These are phyloP conservation scores for Fusarium palustre DNA, from an alignment of 2,329 filamentous ascomycete species.

Conservation along the genomic window DNA sequence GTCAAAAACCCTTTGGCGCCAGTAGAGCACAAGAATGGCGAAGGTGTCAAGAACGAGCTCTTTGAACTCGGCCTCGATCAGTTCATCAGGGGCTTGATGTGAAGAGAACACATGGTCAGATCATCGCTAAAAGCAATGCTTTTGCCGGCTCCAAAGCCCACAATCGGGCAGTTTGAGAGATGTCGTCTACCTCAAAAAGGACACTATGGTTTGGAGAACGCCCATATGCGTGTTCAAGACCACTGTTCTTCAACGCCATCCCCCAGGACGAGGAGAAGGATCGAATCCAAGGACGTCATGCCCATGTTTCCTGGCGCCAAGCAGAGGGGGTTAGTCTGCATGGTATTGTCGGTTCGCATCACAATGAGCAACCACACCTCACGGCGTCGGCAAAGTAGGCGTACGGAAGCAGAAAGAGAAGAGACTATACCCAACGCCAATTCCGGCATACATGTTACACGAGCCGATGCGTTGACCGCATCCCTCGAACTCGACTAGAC, in stretches of 20 bases:
- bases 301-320: background rate
- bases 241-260: background rate
- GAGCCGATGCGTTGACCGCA: constrained; percentile 15
- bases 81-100: constrained; percentile 76
- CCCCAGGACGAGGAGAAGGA: background rate
- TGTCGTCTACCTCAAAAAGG: background rate
- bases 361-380: background rate
- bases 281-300: background rate
- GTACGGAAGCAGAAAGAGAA: constrained; percentile 5
- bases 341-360: background rate
- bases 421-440: constrained; percentile 43
- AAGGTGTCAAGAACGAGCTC: constrained; percentile 77
- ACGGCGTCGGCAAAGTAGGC: constrained; percentile 5
- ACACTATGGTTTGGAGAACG: background rate
- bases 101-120: constrained; percentile 43
- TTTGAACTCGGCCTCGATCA: constrained; percentile 80
- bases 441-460: constrained; percentile 42
- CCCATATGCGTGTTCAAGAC: background rate
- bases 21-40: constrained; percentile 75
- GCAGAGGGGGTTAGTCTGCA: background rate
- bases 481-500: constrained; percentile 25
- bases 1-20: constrained; percentile 78
- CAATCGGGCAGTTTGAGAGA: background rate
- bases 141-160: background rate
- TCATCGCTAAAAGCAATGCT: constrained; percentile 18